phyloP scores from a whole-genome alignment of 1,284 basidiomycete genomes.

The Abortiporus biennis region DNA sequence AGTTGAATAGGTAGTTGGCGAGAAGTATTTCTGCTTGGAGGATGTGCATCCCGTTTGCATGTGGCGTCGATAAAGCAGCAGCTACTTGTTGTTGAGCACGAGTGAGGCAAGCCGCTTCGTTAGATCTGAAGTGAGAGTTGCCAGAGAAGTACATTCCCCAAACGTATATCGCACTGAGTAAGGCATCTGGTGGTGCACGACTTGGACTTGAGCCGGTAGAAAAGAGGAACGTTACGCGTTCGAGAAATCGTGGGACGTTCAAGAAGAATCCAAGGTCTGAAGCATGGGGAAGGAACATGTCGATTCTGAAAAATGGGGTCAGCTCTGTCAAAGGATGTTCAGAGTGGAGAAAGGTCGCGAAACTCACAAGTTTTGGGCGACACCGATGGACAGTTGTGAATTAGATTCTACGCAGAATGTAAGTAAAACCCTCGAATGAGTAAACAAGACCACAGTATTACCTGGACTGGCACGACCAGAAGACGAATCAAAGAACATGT shows the following conservation, averaged over 20 bases:
- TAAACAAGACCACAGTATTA: too few species aligned
- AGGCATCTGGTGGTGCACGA: slow-evolving; percentile 13
- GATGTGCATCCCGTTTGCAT: slow-evolving; percentile 27
- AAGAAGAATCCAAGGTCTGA: slow-evolving; percentile 35
- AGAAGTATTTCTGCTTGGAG: slow-evolving; percentile 47
- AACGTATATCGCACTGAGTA: slow-evolving; percentile 22
- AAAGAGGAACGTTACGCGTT: slow-evolving; percentile 16
- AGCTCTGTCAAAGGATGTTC: neutral
- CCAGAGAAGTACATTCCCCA: slow-evolving; percentile 22
- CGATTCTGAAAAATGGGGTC: slow-evolving; percentile 20
- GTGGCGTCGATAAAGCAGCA: slow-evolving; percentile 14
- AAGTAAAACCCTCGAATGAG: too few species aligned
- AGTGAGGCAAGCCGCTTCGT: slow-evolving; percentile 22
- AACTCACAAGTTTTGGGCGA: slow-evolving; percentile 18
- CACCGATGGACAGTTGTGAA: slow-evolving; percentile 6
- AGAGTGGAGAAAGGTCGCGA: neutral
- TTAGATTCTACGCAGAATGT: too few species aligned
- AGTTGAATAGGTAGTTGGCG: slow-evolving; percentile 43
- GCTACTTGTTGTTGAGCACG: slow-evolving; percentile 22
- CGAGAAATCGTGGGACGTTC: slow-evolving; percentile 23
- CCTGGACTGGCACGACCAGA: too few species aligned
- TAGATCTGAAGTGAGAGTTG: slow-evolving; percentile 11
- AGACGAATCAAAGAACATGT: too few species aligned
- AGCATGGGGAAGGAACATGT: slow-evolving; percentile 26
- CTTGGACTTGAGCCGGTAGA: slow-evolving; percentile 14